phyloP scores from a whole-genome alignment of 352 stramenopile species.

The Pythium dissimile region DNA sequence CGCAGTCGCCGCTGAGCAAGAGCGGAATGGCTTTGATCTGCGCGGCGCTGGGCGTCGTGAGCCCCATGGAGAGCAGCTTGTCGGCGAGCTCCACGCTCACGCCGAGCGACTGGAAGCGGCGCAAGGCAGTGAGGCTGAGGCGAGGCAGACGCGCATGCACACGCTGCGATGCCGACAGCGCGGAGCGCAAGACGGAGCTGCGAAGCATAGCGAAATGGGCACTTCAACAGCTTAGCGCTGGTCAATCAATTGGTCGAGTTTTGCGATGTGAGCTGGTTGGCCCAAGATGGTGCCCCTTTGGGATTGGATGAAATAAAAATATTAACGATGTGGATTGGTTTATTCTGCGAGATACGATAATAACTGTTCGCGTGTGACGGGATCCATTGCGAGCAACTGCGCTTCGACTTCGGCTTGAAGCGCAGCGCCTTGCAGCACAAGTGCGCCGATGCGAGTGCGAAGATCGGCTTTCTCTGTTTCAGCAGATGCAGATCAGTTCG shows the following conservation, averaged over 20 bases:
- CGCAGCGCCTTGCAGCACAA: constrained; percentile 4
- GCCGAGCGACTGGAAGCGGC: constrained; percentile 56
- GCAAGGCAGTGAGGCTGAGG: neutral
- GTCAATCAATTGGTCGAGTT: neutral
- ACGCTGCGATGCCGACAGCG: neutral
- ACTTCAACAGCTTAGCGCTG: constrained; percentile 9
- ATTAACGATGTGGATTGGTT: constrained; percentile 17
- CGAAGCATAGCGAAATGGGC: constrained; percentile 3
- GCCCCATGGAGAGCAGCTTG: constrained; percentile 30
- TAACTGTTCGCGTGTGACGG: constrained; percentile 1
- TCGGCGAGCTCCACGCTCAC: constrained; percentile 33
- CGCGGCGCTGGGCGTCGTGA: constrained; percentile 44
- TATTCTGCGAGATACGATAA: constrained; percentile 12
- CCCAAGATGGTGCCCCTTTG: neutral
- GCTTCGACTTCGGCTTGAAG: constrained; percentile 3
- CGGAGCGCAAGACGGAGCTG: neutral
- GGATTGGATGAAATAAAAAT: constrained; percentile 15
- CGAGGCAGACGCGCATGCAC: neutral
- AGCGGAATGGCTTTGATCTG: constrained; percentile 57
- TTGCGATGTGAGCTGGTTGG: constrained; percentile 13
- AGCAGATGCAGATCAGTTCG: neutral
- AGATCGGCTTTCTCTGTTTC: constrained; percentile 7
- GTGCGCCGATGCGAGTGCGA: constrained; percentile 10
- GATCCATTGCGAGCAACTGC: constrained; percentile 3
- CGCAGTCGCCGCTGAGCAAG: constrained; percentile 33